Percentiles rank a stretch among this genome's conserved stretches.
Conservation (phyloP, 1,284 basidiomycete species). For the Microbotryum intermedium region DNA sequence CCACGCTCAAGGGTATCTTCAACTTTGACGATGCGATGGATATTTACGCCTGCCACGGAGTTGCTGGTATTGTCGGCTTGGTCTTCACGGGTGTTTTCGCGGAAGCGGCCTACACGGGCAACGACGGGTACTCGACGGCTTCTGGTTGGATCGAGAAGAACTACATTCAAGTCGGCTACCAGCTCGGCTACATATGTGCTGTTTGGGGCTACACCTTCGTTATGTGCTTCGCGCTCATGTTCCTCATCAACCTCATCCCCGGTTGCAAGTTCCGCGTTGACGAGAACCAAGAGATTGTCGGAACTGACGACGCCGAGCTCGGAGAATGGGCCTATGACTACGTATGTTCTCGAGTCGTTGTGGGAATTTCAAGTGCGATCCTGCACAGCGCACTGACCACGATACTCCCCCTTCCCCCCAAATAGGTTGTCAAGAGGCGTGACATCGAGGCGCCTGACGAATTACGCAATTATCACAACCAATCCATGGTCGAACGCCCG, state of each 20-base stretch:
- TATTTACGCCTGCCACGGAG: slow-evolving; percentile 49
- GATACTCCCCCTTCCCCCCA: too few species aligned
- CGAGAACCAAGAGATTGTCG: slow-evolving; percentile 82
- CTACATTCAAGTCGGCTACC: slow-evolving; percentile 70
- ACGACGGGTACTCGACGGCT: slow-evolving; percentile 42
- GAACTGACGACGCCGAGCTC: slow-evolving; percentile 77
- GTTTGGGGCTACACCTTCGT: slow-evolving; percentile 50
- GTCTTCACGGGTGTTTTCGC: slow-evolving; percentile 75
- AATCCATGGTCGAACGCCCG: too few species aligned
- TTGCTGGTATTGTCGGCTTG: slow-evolving; percentile 84
- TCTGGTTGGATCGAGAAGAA: slow-evolving; percentile 55
- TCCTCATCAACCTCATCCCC: slow-evolving; percentile 65
- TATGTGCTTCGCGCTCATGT: slow-evolving; percentile 58
- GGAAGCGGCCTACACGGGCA: slow-evolving; percentile 46
- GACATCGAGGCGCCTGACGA: too few species aligned
- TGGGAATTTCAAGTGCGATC: too few species aligned
- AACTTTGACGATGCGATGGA: slow-evolving; percentile 66
- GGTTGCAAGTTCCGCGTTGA: slow-evolving; percentile 65
- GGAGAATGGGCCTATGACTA: slow-evolving; percentile 22
- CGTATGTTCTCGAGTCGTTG: neutral
- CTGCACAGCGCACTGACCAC: too few species aligned
- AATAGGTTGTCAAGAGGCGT: too few species aligned
- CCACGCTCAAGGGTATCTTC: slow-evolving; percentile 54
- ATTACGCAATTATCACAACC: too few species aligned
- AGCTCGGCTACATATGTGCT: slow-evolving; percentile 71